A percentile compares a stretch with the other conserved stretches of the same genome.
These are phyloP conservation scores for Fusarium secorum DNA, from an alignment of 2,329 filamentous ascomycete species.

Conservation along the genomic window DNA sequence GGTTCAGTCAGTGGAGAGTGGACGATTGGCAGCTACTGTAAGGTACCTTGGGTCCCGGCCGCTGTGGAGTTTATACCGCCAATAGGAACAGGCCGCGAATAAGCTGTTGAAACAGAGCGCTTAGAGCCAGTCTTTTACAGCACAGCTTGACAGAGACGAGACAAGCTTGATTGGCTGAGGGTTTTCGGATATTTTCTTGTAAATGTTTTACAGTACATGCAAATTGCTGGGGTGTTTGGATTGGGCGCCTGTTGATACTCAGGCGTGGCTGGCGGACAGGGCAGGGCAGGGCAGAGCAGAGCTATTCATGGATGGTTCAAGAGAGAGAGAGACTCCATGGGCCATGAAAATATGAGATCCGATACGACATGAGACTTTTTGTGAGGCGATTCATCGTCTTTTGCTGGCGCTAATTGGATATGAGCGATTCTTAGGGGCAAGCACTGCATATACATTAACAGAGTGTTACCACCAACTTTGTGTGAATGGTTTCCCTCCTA, in stretches of 20 bases:
- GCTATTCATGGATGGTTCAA: constrained; percentile 1
- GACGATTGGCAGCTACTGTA: constrained; percentile 31
- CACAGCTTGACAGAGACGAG: constrained; percentile 1
- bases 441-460: constrained; percentile 26
- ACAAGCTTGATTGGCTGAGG: constrained; percentile 22
- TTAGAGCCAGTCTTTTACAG: constrained; percentile 27
- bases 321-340: not conserved
- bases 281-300: not conserved
- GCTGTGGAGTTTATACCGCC: constrained; percentile 18
- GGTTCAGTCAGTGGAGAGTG: constrained; percentile 26
- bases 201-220: constrained; percentile 12
- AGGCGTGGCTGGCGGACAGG: constrained; percentile 26
- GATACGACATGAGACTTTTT: constrained; percentile 24
- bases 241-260: constrained; percentile 41
- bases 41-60: constrained; percentile 29
- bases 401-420: constrained; percentile 23
- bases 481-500: constrained; percentile 12
- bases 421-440: constrained; percentile 2
- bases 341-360: constrained; percentile 18
- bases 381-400: constrained; percentile 14
- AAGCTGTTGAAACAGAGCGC: constrained; percentile 37
- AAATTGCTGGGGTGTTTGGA: constrained; percentile 9
- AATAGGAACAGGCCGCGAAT: constrained; percentile 36
- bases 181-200: constrained; percentile 5
- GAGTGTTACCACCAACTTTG: constrained; percentile 9